Base-by-base conservation (phyloP, 345 rosid species). In the Erodium maritimum region DNA sequence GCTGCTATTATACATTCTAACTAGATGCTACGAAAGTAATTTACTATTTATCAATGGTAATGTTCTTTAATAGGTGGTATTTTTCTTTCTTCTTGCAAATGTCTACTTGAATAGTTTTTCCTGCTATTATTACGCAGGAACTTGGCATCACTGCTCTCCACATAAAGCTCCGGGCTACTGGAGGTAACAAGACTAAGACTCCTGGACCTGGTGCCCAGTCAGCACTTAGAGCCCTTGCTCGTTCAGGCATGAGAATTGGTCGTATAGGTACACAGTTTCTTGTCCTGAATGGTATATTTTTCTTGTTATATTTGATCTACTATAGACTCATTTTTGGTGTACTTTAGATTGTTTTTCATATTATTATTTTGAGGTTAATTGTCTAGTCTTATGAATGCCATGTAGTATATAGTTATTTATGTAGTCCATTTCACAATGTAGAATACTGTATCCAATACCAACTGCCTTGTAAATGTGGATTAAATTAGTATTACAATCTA, bases 141-240 rank as follows among this genome's bases (percentile, higher is more conserved):
- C 48, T 42, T 42, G 48, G 48, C 48, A 9, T 42, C 2, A 42
- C 48, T 42, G 48, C 48, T 42, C 48, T 42, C 11, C 48, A 42
- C 12, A 67, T 13, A 62, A 42, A 42, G 48, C 48, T 42, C 48
- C 48, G 72, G 16, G 76, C 72, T 23, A 64, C 69, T 14, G 76
- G 72, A 2, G 76, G 72, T 5, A 72, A 72, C 60, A 63, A 72
- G 42, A 67, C 72, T 5, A 72, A 72, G 60, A 72, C 76, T n/a
- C 72, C 72, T 59, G 71, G 75, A 14, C 75, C 75, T 6, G 75
- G 75, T 63, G 75, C 75, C 2, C 75, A 71, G 52, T 66, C 75
- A 21, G 75, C 75, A 13, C 65, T 71, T 2, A 54, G 75, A 64
- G 75, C 75, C 5, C 68, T 71, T 55, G 75, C 75, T 59, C 75